Evolutionary conservation across 2,329 filamentous ascomycete species (phyloP).

Genomic region (Colletotrichum tropicicola): DNA sequence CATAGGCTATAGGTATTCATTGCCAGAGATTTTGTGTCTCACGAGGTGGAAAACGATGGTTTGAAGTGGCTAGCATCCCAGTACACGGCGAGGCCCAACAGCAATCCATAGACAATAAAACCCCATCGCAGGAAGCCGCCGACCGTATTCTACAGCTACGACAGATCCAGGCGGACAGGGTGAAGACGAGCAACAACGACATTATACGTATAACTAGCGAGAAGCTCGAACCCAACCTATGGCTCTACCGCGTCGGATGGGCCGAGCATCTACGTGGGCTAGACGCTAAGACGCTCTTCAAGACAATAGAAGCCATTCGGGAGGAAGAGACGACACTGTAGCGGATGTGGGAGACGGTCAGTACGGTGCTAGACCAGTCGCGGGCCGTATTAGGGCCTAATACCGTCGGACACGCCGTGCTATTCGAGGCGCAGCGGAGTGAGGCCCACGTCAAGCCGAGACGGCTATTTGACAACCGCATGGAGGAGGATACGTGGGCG

Average conservation of each 20-base stretch:
- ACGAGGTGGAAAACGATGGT: background rate
- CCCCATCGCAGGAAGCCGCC: no score
- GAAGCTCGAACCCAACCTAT: background rate
- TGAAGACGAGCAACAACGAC: background rate
- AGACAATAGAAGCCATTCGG: background rate
- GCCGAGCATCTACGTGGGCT: background rate
- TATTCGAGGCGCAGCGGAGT: slow-evolving; percentile 22
- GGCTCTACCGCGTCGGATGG: background rate
- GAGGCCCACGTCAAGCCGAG: slow-evolving; percentile 2
- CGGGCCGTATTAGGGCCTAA: background rate
- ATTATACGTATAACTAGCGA: background rate
- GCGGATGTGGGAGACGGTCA: background rate
- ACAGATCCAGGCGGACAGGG: background rate
- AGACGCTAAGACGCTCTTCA: background rate
- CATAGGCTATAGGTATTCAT: background rate
- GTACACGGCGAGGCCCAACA: no score
- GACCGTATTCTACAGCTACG: background rate
- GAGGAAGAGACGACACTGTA: background rate
- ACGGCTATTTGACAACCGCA: slow-evolving; percentile 13
- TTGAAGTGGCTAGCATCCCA: background rate
- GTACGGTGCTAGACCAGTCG: background rate
- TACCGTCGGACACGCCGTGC: background rate
- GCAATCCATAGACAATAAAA: background rate
- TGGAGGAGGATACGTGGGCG: slow-evolving; percentile 24
- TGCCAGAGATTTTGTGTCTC: background rate